Evolutionary conservation across 1,284 basidiomycete genomes (phyloP).

Genomic region (Earliella scabrosa): DNA sequence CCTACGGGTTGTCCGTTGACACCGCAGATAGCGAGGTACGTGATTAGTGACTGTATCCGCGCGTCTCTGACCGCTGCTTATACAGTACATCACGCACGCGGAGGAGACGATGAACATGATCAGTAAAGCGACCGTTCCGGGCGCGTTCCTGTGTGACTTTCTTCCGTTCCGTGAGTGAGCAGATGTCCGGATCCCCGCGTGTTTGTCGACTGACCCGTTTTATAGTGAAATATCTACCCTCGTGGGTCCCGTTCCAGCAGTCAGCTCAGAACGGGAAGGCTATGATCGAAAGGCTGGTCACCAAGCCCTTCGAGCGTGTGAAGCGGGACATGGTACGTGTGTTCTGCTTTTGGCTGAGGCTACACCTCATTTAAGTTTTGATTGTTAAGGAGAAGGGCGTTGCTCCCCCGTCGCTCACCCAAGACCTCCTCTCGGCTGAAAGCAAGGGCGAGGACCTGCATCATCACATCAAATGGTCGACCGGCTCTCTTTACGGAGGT

Average conservation of each 20-base stretch:
- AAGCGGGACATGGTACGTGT: conserved; percentile 31
- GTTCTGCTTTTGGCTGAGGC: too few relatives aligned
- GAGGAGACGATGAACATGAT: conserved; percentile 29
- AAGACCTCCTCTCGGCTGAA: conserved; percentile 11
- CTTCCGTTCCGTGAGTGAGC: conserved; percentile 30
- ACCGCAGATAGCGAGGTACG: conserved; percentile 29
- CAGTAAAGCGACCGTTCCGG: conserved; percentile 29
- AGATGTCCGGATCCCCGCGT: not conserved
- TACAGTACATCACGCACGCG: conserved; percentile 28
- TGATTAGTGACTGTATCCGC: conserved; percentile 7
- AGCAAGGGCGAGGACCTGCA: not conserved
- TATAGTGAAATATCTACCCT: conserved; percentile 38
- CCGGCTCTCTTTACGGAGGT: conserved; percentile 32
- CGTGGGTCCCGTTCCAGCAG: conserved; percentile 42
- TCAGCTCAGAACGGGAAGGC: conserved; percentile 26
- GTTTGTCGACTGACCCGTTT: not conserved
- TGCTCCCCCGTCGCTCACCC: conserved; percentile 20
- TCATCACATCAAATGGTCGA: conserved; percentile 25
- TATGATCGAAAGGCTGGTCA: conserved; percentile 27
- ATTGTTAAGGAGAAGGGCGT: conserved; percentile 10
- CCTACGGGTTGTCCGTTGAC: conserved; percentile 37
- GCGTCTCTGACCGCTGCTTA: not conserved
- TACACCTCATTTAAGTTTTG: not conserved
- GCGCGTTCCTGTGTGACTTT: conserved; percentile 35
- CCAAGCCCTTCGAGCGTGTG: conserved; percentile 34